Conservation (phyloP, 2,329 filamentous ascomycete species). For the Venturia oleaginea region DNA sequence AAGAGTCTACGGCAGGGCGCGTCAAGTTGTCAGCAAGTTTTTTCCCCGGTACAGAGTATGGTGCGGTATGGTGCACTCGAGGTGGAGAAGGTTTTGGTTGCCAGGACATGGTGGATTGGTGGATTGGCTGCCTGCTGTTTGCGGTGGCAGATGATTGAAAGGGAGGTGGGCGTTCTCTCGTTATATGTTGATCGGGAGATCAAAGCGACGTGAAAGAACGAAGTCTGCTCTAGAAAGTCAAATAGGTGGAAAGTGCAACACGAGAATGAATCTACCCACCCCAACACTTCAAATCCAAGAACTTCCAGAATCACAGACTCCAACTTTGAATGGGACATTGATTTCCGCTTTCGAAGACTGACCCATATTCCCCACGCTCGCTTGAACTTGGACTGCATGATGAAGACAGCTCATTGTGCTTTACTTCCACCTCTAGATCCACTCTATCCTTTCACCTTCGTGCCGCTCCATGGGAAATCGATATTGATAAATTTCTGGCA, state of each 20-base stretch:
- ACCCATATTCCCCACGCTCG: too few species aligned
- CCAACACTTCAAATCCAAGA: background rate
- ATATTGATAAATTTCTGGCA: too few species aligned
- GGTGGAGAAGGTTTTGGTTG: background rate
- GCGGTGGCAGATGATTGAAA: background rate
- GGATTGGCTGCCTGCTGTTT: background rate
- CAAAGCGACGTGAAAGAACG: background rate
- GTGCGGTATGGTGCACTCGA: background rate
- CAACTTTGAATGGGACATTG: too few species aligned
- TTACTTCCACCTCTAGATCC: too few species aligned
- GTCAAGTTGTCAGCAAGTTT: background rate
- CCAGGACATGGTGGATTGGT: background rate
- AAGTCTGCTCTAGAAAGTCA: background rate
- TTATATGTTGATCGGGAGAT: background rate
- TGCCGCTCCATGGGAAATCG: too few species aligned
- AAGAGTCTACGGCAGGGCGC: background rate
- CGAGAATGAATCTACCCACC: background rate
- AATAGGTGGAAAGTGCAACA: background rate
- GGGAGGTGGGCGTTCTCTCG: too few species aligned
- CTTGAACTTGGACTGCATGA: too few species aligned
- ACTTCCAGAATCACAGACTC: background rate
- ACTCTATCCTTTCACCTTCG: too few species aligned
- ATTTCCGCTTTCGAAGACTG: too few species aligned
- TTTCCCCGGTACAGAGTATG: background rate
- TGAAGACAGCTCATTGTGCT: too few species aligned